Evolutionary conservation across 2,329 filamentous ascomycete genomes (phyloP).

Genomic region (Paecilomyces sp.): DNA sequence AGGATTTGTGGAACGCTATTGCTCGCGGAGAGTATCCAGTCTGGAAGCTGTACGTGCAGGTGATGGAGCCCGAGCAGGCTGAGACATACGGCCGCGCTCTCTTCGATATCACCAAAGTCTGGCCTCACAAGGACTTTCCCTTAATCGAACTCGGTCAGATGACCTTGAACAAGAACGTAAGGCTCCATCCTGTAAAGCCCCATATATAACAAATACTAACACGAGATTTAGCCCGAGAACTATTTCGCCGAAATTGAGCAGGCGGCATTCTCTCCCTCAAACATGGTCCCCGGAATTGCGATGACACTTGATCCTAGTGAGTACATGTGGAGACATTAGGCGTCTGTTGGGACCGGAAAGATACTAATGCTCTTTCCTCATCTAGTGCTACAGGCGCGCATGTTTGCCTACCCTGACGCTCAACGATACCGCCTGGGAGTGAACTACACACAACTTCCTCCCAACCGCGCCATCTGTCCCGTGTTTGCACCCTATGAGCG

Average conservation of each 20-base stretch:
- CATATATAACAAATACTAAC: neutral
- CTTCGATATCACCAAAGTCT: constrained; percentile 6
- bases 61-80: constrained; percentile 7
- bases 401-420: constrained; percentile 33
- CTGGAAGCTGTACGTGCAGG: constrained; percentile 10
- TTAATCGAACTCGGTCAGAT: constrained; percentile 10
- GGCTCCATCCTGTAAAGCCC: neutral
- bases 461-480: constrained; percentile 68
- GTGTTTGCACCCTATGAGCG: constrained; percentile 68
- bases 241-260: constrained; percentile 10
- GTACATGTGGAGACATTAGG: neutral
- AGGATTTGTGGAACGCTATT: constrained; percentile 5
- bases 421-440: constrained; percentile 61
- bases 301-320: neutral
- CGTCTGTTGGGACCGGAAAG: neutral
- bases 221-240: constrained; percentile 1
- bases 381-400: neutral
- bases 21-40: constrained; percentile 3
- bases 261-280: constrained; percentile 4
- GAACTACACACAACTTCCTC: constrained; percentile 71
- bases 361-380: neutral
- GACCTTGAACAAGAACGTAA: constrained; percentile 7
- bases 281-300: constrained; percentile 1
- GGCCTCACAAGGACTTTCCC: constrained; percentile 3
- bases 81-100: constrained; percentile 4